phyloP scores from a whole-genome alignment of 225 moss, liverwort and hornwort genomes.

The Bryoerythrophyllum caledonicum region DNA sequence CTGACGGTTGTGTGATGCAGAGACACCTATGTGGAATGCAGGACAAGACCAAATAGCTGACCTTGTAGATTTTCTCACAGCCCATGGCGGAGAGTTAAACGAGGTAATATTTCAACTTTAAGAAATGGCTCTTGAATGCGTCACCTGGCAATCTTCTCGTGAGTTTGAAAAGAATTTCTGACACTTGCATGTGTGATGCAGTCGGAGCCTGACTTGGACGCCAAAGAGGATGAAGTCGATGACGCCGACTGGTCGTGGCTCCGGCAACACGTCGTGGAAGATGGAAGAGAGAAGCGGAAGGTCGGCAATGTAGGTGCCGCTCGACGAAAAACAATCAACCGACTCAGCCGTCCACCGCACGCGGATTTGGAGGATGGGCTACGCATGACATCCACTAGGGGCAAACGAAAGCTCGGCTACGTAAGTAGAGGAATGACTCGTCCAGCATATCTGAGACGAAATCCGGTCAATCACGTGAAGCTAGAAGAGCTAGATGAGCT shows the following conservation, averaged over 20 bases:
- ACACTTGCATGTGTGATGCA: slow-evolving; percentile 1
- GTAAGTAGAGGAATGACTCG: slow-evolving; percentile 19
- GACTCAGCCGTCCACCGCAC: slow-evolving; percentile 23
- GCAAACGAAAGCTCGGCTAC: slow-evolving; percentile 28
- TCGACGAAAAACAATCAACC: slow-evolving; percentile 29
- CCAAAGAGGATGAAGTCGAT: slow-evolving; percentile 9
- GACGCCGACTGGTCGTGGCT: slow-evolving; percentile 34
- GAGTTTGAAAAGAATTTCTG: neutral
- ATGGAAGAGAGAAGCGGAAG: slow-evolving; percentile 26
- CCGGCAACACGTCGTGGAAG: slow-evolving; percentile 19
- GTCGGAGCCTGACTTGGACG: slow-evolving; percentile 18
- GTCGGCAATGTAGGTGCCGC: neutral
- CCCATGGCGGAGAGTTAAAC: slow-evolving; percentile 24
- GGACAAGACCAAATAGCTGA: slow-evolving; percentile 40
- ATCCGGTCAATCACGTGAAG: neutral
- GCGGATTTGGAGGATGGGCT: neutral
- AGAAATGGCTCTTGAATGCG: neutral
- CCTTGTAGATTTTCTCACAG: slow-evolving; percentile 41
- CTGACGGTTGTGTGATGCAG: slow-evolving; percentile 33
- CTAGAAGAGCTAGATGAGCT: neutral
- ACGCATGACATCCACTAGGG: neutral
- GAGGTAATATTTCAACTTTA: slow-evolving; percentile 9
- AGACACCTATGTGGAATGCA: slow-evolving; percentile 44
- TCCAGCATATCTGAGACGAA: slow-evolving; percentile 20
- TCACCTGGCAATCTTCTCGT: neutral